phyloP scores from a whole-genome alignment of 495 filamentous ascomycete species.

The Talaromyces adpressus region DNA sequence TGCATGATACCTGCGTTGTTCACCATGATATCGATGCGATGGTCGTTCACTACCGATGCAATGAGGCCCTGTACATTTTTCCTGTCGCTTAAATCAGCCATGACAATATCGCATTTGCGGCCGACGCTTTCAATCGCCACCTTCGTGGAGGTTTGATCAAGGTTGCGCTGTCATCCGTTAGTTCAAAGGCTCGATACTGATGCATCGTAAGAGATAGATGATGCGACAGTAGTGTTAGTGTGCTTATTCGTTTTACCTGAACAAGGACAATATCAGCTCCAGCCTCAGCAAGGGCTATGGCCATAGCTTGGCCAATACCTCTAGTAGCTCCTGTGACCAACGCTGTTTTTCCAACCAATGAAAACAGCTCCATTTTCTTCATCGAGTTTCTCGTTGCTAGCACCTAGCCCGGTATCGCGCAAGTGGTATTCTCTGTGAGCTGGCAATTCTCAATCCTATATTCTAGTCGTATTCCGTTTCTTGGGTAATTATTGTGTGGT shows the following conservation, averaged over 20 bases:
- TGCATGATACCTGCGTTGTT: slow-evolving; percentile 17
- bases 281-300: slow-evolving; percentile 12
- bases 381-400: no score
- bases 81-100: background rate
- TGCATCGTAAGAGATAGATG: no score
- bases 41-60: background rate
- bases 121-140: background rate
- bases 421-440: no score
- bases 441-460: no score
- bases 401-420: no score
- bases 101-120: background rate
- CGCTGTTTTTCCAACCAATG: slow-evolving; percentile 47
- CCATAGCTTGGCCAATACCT: slow-evolving; percentile 73
- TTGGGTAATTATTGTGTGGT: slow-evolving; percentile 13
- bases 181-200: no score
- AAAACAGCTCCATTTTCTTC: background rate
- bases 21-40: slow-evolving; percentile 20
- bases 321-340: slow-evolving; percentile 73
- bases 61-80: background rate
- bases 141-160: background rate
- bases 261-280: slow-evolving; percentile 34
- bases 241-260: slow-evolving; percentile 9
- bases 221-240: slow-evolving; percentile 3
- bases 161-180: background rate
- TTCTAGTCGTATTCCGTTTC: slow-evolving; percentile 29